These are phyloP conservation scores for Moniliella sp. DNA, from an alignment of 1,284 basidiomycete species.

Conservation along the genomic window DNA sequence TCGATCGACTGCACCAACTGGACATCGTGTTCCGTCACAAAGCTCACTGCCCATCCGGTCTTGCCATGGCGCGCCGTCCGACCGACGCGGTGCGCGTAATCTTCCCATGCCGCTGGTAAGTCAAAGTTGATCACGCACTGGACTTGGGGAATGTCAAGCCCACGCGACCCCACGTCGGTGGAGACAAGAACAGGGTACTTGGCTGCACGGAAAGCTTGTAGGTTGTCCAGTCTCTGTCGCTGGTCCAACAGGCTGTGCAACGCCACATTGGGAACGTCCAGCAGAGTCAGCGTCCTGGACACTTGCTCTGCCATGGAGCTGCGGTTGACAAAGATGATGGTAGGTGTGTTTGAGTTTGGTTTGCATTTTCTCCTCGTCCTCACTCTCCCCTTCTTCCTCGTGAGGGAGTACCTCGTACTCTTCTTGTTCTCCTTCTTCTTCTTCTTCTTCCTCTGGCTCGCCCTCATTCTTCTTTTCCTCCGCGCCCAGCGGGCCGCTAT, in stretches of 20 bases:
- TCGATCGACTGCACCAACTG: conserved; percentile 65
- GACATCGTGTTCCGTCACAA: conserved; percentile 82
- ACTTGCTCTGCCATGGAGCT: conserved; percentile 57
- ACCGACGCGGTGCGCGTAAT: conserved; percentile 45
- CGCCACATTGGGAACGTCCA: conserved; percentile 63
- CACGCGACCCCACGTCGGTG: conserved; percentile 33
- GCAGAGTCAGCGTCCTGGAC: conserved; percentile 48
- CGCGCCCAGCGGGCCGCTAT: too few relatives aligned
- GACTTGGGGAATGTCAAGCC: conserved; percentile 42
- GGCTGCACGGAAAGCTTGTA: conserved; percentile 65
- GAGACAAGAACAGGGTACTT: conserved; percentile 24
- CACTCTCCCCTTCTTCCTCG: conserved; percentile 1
- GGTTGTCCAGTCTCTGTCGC: conserved; percentile 58
- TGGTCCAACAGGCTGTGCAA: conserved; percentile 83
- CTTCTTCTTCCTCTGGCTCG: conserved; percentile 24
- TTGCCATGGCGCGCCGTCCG: conserved; percentile 82
- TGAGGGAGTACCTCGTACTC: conserved; percentile 1
- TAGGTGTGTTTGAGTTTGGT: conserved; percentile 44
- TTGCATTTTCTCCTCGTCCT: conserved; percentile 35
- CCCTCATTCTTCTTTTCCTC: conserved; percentile 15
- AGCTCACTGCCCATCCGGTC: conserved; percentile 64
- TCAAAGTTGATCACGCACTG: conserved; percentile 95
- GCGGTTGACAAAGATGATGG: conserved; percentile 80
- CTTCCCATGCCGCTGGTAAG: conserved; percentile 46
- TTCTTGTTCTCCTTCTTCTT: conserved; percentile 4